phyloP scores from a whole-genome alignment of 2,329 filamentous ascomycete species.

The Xenosphaeropsis pyriputrescens region DNA sequence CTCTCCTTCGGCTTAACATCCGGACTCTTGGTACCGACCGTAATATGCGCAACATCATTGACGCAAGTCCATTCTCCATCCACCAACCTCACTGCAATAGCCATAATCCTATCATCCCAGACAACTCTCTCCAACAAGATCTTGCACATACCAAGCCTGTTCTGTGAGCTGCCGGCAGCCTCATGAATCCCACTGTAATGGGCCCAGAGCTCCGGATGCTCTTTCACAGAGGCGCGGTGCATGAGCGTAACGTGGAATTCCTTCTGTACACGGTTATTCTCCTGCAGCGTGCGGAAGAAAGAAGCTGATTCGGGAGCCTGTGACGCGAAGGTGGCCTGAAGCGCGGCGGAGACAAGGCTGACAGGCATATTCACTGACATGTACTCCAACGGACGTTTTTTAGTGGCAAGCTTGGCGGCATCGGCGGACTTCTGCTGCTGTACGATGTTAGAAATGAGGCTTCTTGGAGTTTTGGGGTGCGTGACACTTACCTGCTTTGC shows the following conservation, averaged over 20 bases:
- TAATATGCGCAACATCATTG: conserved; percentile 76
- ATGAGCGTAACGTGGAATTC: conserved; percentile 91
- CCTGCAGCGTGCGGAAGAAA: conserved; percentile 64
- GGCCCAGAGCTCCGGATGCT: conserved; percentile 60
- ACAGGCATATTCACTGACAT: conserved; percentile 42
- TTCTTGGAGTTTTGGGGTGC: conserved; percentile 3
- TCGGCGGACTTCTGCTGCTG: conserved; percentile 13
- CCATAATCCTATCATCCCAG: conserved; percentile 81
- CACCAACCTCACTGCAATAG: conserved; percentile 66
- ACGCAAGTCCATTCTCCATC: conserved; percentile 52
- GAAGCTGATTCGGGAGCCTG: conserved; percentile 34
- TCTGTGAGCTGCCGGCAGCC: conserved; percentile 25
- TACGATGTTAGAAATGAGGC: neutral
- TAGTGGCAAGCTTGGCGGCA: conserved; percentile 20
- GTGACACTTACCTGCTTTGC: conserved; percentile 7
- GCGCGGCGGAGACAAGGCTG: conserved; percentile 34
- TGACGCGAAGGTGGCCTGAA: conserved; percentile 56
- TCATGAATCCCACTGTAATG: conserved; percentile 48
- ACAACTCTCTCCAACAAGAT: conserved; percentile 54
- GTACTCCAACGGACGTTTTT: conserved; percentile 45
- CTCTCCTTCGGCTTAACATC: conserved; percentile 86
- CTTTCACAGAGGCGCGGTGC: conserved; percentile 51
- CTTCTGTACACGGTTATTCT: conserved; percentile 61
- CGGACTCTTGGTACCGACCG: conserved; percentile 64
- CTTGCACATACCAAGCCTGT: conserved; percentile 46